Percentiles rank a stretch among this genome's conserved stretches.
phyloP scores from a whole-genome alignment of 306 rosid genomes.

The Rosa persica region DNA sequence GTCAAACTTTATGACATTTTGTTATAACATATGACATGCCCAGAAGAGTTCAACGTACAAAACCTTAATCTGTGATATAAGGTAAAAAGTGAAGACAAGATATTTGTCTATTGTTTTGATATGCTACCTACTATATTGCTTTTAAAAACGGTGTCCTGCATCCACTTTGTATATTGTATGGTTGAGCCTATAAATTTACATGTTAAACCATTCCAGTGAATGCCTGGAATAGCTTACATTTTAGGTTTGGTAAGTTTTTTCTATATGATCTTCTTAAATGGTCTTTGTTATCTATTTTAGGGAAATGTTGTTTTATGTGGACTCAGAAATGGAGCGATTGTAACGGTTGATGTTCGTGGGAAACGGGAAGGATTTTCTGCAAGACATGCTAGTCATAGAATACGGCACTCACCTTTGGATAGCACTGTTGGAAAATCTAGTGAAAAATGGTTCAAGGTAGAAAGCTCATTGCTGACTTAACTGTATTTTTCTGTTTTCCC shows the following conservation, averaged over 20 bases:
- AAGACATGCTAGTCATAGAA: conserved; percentile 48
- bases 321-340: conserved; percentile 88
- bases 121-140: background rate
- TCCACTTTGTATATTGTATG: background rate
- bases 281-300: conserved; percentile 41
- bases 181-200: background rate
- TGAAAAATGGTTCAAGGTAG: conserved; percentile 65
- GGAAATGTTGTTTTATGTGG: conserved; percentile 85
- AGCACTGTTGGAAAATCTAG: conserved; percentile 39
- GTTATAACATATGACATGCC: background rate
- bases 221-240: background rate
- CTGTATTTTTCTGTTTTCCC: background rate
- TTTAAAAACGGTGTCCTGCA: background rate
- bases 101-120: background rate
- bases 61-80: background rate
- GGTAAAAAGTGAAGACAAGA: background rate
- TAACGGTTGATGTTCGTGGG: conserved; percentile 72
- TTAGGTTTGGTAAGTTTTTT: conserved; percentile 2
- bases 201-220: background rate
- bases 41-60: background rate
- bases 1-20: background rate
- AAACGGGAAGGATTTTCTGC: conserved; percentile 40
- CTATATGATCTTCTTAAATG: conserved; percentile 17
- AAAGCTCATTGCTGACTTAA: background rate
- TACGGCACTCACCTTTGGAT: conserved; percentile 35